A percentile compares a stretch with the other conserved stretches of the same genome.
Evolutionary conservation across 805 yeast species (phyloP).

Genomic region (Saccharomycopsis sp.): DNA sequence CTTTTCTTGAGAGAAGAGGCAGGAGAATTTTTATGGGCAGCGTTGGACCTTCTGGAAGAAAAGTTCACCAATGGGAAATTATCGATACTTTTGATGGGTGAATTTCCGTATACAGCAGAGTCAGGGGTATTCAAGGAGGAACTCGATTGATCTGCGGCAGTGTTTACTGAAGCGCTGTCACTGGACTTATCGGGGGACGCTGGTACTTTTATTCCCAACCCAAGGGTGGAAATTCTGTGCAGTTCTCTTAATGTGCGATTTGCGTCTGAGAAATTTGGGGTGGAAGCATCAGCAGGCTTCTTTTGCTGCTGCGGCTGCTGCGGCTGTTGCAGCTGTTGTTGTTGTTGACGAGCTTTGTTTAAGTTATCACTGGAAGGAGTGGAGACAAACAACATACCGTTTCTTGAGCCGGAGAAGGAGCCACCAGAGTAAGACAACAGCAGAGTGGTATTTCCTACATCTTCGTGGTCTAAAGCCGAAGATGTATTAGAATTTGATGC

Average conservation of each 20-base stretch:
- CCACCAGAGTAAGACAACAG: background rate
- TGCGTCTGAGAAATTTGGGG: slow-evolving; percentile 8
- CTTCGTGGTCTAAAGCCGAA: background rate
- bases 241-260: slow-evolving; percentile 12
- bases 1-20: slow-evolving; percentile 6
- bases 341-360: slow-evolving; percentile 1
- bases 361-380: slow-evolving; percentile 7
- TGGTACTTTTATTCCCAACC: slow-evolving; percentile 15
- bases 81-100: slow-evolving; percentile 14
- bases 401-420: slow-evolving; percentile 2
- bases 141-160: background rate
- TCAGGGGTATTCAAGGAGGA: slow-evolving; percentile 8
- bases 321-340: too few species aligned
- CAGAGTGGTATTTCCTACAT: background rate
- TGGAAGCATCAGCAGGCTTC: slow-evolving; percentile 7
- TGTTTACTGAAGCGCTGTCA: background rate
- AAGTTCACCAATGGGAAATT: slow-evolving; percentile 16
- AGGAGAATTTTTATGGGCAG: slow-evolving; percentile 10
- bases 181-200: slow-evolving; percentile 2
- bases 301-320: background rate
- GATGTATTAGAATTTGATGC: too few species aligned
- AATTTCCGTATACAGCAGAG: slow-evolving; percentile 10
- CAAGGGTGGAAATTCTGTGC: slow-evolving; percentile 13
- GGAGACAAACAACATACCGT: slow-evolving; percentile 6
- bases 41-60: slow-evolving; percentile 9